Evolutionary conservation across 1,284 basidiomycete genomes (phyloP), one percentile per base, ranked within the genome.

Genomic region (Sporisorium sorghi): DNA sequence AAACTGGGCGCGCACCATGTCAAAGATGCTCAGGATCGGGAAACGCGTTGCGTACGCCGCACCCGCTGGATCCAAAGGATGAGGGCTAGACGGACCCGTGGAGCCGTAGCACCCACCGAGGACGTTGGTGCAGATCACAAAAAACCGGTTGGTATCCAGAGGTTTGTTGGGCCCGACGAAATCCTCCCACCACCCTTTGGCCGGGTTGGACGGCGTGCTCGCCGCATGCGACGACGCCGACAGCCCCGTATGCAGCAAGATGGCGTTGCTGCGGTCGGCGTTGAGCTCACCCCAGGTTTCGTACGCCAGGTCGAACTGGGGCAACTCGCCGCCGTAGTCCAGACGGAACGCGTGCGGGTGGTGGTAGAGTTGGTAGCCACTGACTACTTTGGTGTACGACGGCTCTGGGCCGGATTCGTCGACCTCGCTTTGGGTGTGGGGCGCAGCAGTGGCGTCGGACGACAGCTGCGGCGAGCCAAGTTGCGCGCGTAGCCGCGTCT

Each of bases 91-190:
- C 0, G 96, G 96, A 1, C 97, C 96, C 0, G 97, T 98, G 4
- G 92, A 93, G 26, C 96, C 96, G 82, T 97, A 99, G 87, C 96
- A 99, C 0, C 97, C 95, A 4, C 96, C 96, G 32, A 99, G 88
- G 58, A 97, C 95, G 85, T 99, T 99, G 14, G 94, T 94, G 87
- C 96, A 99, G 50, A 99, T 90, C 82, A 99, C 88, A 86, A 93
- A 98, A 87, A 92, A 97, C 55, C 90, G 89, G 83, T 94, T 88
- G 4, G 96, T 98, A 87, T 99, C 97, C 35, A 99, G 88, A 3
- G 94, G 90, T 56, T 82, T 83, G 63, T 93, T 93, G 2, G 95
- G 94, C 0, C 97, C 96, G 68, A 99, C 94, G 86, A 98, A 99
- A 78, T 92, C 92, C 86, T 99, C 92, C 96, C 96, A 99, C 97